Evolutionary conservation across 495 filamentous ascomycete species (phyloP).

Genomic region (Darksidea phi): DNA sequence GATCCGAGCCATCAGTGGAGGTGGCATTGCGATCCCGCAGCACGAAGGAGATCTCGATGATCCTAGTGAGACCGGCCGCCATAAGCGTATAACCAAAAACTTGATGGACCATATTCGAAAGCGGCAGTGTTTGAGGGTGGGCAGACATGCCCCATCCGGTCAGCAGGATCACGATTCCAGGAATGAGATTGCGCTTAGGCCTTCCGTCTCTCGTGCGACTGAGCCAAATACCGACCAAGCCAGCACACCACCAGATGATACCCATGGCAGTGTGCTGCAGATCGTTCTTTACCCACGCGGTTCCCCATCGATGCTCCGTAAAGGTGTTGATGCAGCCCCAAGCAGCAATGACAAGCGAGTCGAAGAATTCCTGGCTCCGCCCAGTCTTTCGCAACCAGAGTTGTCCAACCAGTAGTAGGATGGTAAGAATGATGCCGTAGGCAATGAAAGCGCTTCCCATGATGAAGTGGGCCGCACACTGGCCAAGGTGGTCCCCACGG

Average conservation of each 20-base stretch:
- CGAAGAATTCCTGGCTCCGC: conserved; percentile 95
- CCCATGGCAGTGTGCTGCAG: conserved; percentile 98
- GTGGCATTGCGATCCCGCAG: conserved; percentile 66
- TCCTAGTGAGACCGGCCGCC: conserved; percentile 76
- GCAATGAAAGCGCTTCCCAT: conserved; percentile 97
- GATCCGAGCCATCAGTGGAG: conserved; percentile 58
- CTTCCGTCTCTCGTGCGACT: conserved; percentile 76
- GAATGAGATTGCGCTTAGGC: conserved; percentile 89
- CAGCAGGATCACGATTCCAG: conserved; percentile 81
- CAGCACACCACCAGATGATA: conserved; percentile 94
- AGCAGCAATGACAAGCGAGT: conserved; percentile 81
- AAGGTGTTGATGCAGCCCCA: conserved; percentile 99
- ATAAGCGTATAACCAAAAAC: conserved; percentile 95
- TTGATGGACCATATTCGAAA: conserved; percentile 87
- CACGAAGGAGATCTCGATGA: conserved; percentile 90
- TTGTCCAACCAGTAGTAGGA: conserved; percentile 85
- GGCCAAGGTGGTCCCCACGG: conserved; percentile 82
- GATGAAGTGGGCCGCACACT: conserved; percentile 96
- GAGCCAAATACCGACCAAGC: conserved; percentile 88
- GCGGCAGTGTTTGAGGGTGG: conserved; percentile 76
- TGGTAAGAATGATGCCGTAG: conserved; percentile 84
- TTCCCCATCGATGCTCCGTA: conserved; percentile 94
- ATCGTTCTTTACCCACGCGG: conserved; percentile 87
- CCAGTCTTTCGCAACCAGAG: conserved; percentile 80
- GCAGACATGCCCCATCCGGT: conserved; percentile 95